Conservation (phyloP, 495 filamentous ascomycete species). For the Pseudomonodictys pantanalensis region DNA sequence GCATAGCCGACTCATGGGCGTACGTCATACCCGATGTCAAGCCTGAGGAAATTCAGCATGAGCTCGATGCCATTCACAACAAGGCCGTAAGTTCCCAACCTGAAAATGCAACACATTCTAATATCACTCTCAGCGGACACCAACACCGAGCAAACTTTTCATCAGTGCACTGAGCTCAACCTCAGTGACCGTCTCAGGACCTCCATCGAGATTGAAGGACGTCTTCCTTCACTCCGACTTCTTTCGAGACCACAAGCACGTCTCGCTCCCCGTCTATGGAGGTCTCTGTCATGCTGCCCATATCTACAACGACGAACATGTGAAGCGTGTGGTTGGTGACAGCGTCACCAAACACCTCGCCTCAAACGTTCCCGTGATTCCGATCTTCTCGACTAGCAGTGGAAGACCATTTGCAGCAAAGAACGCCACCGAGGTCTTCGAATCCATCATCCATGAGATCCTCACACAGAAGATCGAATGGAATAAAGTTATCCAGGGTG, state of each 20-base stretch:
- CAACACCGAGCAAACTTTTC: background rate
- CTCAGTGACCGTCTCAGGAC: background rate
- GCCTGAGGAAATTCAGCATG: background rate
- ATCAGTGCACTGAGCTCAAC: background rate
- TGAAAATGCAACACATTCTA: background rate
- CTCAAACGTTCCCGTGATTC: background rate
- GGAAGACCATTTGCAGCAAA: slow-evolving; percentile 11
- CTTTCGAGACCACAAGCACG: background rate
- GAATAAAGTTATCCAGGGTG: background rate
- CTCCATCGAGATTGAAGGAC: background rate
- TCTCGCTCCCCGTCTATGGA: background rate
- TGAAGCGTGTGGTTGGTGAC: background rate
- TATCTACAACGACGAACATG: background rate
- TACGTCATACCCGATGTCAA: background rate
- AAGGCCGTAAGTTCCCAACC: background rate
- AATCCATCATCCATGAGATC: slow-evolving; percentile 9
- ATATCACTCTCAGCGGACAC: background rate
- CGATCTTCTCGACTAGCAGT: slow-evolving; percentile 19
- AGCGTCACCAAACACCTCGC: background rate
- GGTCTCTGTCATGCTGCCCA: slow-evolving; percentile 3
- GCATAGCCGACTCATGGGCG: background rate
- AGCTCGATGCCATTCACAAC: background rate
- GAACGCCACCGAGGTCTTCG: slow-evolving; percentile 7
- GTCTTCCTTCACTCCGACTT: background rate
- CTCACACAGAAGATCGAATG: slow-evolving; percentile 19